These are phyloP conservation scores for Fraxinus platypoda DNA, from an alignment of 305 asterid genomes.

Conservation along the genomic window DNA sequence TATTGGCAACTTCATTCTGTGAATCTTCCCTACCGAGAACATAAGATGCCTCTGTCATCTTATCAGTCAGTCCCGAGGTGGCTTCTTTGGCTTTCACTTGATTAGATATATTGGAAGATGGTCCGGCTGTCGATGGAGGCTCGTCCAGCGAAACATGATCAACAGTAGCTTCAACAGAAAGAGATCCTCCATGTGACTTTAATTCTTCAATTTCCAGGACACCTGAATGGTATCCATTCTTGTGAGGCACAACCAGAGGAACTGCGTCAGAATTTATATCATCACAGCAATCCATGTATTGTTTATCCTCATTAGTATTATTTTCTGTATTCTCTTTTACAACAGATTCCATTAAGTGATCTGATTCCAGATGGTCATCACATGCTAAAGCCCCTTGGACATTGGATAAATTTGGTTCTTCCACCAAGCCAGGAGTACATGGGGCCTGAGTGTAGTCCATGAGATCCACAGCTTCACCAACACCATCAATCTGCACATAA, in stretches of 20 bases:
- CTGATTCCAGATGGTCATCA: constrained; percentile 79
- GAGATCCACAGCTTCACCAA: constrained; percentile 45
- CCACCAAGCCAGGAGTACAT: constrained; percentile 82
- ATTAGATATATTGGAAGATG: constrained; percentile 32
- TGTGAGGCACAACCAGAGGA: constrained; percentile 37
- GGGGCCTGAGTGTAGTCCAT: constrained; percentile 95
- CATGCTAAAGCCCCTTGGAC: constrained; percentile 77
- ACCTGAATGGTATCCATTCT: constrained; percentile 44
- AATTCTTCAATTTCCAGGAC: constrained; percentile 37
- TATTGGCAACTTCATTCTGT: constrained; percentile 31
- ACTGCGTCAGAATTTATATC: constrained; percentile 34
- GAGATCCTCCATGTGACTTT: constrained; percentile 35
- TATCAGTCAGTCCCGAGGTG: constrained; percentile 32
- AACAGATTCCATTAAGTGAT: constrained; percentile 45
- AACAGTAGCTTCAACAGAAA: constrained; percentile 23
- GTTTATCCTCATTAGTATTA: constrained; percentile 34
- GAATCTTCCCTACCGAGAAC: constrained; percentile 33
- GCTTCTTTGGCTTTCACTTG: constrained; percentile 32
- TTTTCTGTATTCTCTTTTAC: constrained; percentile 39
- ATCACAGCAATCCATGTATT: constrained; percentile 39
- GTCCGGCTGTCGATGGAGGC: constrained; percentile 29
- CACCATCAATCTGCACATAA: constrained; percentile 48
- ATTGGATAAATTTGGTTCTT: constrained; percentile 77
- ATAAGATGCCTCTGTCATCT: constrained; percentile 37
- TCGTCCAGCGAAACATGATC: constrained; percentile 33